phyloP scores from a whole-genome alignment of 2,329 filamentous ascomycete genomes.

The Fusarium chuoi region DNA sequence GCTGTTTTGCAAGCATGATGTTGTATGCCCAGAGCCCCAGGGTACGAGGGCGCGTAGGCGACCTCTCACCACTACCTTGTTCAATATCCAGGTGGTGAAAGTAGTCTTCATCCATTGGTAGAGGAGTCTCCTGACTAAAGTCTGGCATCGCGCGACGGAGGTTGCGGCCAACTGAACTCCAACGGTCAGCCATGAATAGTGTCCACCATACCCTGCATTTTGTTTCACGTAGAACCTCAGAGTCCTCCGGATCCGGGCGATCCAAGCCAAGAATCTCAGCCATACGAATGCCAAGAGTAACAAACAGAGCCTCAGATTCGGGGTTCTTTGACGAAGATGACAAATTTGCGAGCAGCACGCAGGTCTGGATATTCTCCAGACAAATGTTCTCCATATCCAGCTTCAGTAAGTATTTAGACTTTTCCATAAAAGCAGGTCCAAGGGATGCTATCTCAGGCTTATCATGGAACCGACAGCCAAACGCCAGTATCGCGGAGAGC shows the following conservation, averaged over 20 bases:
- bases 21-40: slow-evolving; percentile 12
- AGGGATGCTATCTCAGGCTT: background rate
- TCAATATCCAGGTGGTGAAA: background rate
- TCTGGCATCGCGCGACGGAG: slow-evolving; percentile 11
- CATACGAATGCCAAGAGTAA: slow-evolving; percentile 6
- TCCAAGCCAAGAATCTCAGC: slow-evolving; percentile 6
- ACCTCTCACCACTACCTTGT: background rate
- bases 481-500: slow-evolving; percentile 1
- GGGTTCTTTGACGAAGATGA: slow-evolving; percentile 4
- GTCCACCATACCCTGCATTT: slow-evolving; percentile 20
- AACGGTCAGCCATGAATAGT: slow-evolving; percentile 8
- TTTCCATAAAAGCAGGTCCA: slow-evolving; percentile 4
- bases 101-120: slow-evolving; percentile 11
- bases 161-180: slow-evolving; percentile 9
- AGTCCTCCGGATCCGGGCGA: background rate
- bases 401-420: background rate
- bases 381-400: slow-evolving; percentile 6
- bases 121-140: slow-evolving; percentile 4
- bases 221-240: slow-evolving; percentile 1
- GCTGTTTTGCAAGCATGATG: slow-evolving; percentile 5
- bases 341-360: slow-evolving; percentile 4
- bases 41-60: background rate
- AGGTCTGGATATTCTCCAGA: slow-evolving; percentile 11
- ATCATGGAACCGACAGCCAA: slow-evolving; percentile 5
- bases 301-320: slow-evolving; percentile 11